Conservation (phyloP, 257 asterid genomes). For the Fraxinus cuspidata region DNA sequence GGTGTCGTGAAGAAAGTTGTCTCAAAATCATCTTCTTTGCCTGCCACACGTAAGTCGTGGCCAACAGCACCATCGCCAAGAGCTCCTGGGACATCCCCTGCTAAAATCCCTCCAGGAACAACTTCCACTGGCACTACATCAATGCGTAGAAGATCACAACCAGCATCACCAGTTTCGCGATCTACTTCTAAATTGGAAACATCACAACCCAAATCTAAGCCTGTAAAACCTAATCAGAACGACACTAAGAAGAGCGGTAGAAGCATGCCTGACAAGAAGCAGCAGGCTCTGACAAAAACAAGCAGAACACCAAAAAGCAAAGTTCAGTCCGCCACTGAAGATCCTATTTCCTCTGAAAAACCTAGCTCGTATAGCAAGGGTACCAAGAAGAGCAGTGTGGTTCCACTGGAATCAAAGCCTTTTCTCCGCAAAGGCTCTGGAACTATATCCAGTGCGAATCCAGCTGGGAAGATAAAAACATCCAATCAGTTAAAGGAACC, state of each 20-base stretch:
- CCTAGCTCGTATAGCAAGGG: constrained; percentile 71
- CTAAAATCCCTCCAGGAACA: constrained; percentile 49
- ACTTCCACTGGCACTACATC: constrained; percentile 48
- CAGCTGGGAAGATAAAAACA: constrained; percentile 49
- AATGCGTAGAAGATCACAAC: constrained; percentile 67
- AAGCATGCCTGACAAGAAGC: constrained; percentile 56
- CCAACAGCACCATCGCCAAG: constrained; percentile 73
- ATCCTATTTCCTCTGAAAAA: constrained; percentile 51
- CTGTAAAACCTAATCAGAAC: constrained; percentile 48
- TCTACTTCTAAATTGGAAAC: constrained; percentile 53
- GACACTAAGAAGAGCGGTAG: constrained; percentile 51
- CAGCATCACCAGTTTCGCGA: constrained; percentile 51
- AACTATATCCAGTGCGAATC: constrained; percentile 48
- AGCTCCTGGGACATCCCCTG: constrained; percentile 60
- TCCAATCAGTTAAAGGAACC: constrained; percentile 51
- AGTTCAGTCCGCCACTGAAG: constrained; percentile 49
- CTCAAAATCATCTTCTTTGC: constrained; percentile 59
- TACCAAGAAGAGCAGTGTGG: constrained; percentile 88
- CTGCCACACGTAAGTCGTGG: constrained; percentile 86
- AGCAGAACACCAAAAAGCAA: constrained; percentile 49
- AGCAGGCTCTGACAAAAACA: constrained; percentile 50
- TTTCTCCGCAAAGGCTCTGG: constrained; percentile 86
- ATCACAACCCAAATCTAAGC: constrained; percentile 44
- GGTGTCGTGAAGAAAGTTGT: constrained; percentile 59
- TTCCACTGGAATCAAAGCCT: constrained; percentile 92